These are phyloP conservation scores for Neocallimastix lanati DNA, from an alignment of 192 early-diverging fungal species.

Conservation along the genomic window DNA sequence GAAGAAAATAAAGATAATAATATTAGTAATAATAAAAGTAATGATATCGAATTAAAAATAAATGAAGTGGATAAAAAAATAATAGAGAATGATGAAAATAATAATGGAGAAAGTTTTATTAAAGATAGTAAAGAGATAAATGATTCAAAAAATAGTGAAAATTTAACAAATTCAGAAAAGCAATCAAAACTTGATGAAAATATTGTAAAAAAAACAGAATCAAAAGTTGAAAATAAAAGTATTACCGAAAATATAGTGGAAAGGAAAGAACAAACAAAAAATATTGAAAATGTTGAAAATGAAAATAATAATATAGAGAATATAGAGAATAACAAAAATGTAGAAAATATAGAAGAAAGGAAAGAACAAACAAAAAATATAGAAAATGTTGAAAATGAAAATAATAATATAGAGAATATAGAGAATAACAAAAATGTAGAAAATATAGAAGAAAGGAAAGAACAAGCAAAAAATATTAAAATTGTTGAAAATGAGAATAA, in stretches of 20 bases:
- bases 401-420: neutral
- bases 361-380: neutral
- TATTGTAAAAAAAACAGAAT: neutral
- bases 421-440: neutral
- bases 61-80: too few relatives aligned
- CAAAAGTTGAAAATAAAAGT: neutral
- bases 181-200: too few relatives aligned
- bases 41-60: too few relatives aligned
- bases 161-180: too few relatives aligned
- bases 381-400: neutral
- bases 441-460: neutral
- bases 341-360: neutral
- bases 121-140: too few relatives aligned
- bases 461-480: neutral
- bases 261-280: neutral
- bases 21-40: too few relatives aligned
- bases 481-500: neutral
- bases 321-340: neutral
- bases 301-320: neutral
- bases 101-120: too few relatives aligned
- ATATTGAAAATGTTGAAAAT: neutral
- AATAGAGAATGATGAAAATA: too few relatives aligned
- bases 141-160: too few relatives aligned
- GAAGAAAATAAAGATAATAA: too few relatives aligned
- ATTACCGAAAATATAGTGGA: neutral